These are phyloP conservation scores for Ophiosphaerella narmari DNA, from an alignment of 2,329 filamentous ascomycete genomes.

Conservation along the genomic window DNA sequence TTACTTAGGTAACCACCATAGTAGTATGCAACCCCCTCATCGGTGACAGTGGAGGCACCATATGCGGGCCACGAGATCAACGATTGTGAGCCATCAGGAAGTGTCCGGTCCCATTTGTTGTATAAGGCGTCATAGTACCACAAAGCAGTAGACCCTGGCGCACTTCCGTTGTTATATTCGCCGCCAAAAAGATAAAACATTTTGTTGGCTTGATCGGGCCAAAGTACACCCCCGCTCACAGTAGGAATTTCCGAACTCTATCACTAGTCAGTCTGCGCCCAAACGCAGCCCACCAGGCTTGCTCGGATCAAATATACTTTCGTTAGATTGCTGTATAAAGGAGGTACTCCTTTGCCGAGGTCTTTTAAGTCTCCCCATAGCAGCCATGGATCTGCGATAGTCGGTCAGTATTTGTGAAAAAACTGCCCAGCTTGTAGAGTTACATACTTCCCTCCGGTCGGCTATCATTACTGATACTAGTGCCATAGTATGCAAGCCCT, in stretches of 20 bases:
- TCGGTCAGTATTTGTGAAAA: not conserved
- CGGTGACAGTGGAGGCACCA: slow-evolving; percentile 16
- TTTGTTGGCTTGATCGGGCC: slow-evolving; percentile 64
- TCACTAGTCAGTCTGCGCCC: slow-evolving; percentile 53
- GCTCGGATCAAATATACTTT: not conserved
- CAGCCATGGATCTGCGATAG: slow-evolving; percentile 53
- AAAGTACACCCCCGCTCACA: slow-evolving; percentile 54
- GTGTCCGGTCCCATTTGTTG: slow-evolving; percentile 58
- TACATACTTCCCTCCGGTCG: slow-evolving; percentile 58
- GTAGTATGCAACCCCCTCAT: slow-evolving; percentile 54
- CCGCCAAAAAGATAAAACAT: slow-evolving; percentile 65
- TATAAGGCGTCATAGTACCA: slow-evolving; percentile 61
- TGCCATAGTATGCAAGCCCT: slow-evolving; percentile 56
- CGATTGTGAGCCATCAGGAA: slow-evolving; percentile 12
- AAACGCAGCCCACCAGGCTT: slow-evolving; percentile 9
- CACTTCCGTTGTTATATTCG: slow-evolving; percentile 49
- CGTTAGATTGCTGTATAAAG: not conserved
- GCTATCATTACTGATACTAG: slow-evolving; percentile 48
- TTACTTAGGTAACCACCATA: slow-evolving; percentile 65
- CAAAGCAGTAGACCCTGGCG: slow-evolving; percentile 46
- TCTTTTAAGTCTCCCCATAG: slow-evolving; percentile 59
- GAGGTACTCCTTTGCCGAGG: not conserved
- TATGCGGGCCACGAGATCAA: slow-evolving; percentile 18
- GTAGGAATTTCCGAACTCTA: slow-evolving; percentile 59
- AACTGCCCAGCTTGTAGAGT: not conserved